Evolutionary conservation across 2,329 filamentous ascomycete species (phyloP).

Genomic region (Pseudogymnoascus sp.): DNA sequence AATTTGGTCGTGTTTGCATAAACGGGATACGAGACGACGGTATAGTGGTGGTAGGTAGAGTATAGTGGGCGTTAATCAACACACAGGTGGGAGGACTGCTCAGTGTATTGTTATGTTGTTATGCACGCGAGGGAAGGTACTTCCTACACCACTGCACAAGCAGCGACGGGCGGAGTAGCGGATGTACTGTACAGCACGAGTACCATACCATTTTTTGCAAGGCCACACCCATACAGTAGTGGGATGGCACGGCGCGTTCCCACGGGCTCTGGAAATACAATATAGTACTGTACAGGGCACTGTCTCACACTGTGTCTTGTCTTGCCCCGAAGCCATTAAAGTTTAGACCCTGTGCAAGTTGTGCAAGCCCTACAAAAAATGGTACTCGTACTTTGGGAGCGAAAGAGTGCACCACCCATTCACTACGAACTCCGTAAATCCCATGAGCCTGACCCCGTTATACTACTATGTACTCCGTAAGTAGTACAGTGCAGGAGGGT

Average conservation of each 20-base stretch:
- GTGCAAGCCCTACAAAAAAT: conserved; percentile 1
- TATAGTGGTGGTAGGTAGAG: neutral
- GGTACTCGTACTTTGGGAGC: neutral
- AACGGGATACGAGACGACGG: neutral
- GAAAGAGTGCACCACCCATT: neutral
- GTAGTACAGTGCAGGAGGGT: no score
- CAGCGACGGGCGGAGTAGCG: neutral
- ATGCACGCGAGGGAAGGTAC: conserved; percentile 4
- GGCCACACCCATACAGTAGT: neutral
- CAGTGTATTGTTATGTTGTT: conserved; percentile 3
- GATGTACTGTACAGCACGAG: no score
- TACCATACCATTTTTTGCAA: neutral
- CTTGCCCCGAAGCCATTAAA: neutral
- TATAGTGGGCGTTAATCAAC: neutral
- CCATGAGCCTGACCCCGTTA: neutral
- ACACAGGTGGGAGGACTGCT: neutral
- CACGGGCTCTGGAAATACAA: neutral
- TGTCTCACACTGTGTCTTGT: conserved; percentile 5
- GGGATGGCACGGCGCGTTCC: conserved; percentile 7
- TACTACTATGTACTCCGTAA: neutral
- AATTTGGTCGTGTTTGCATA: conserved; percentile 6
- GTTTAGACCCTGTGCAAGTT: conserved; percentile 10
- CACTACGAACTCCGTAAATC: conserved; percentile 3
- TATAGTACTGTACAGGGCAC: neutral
- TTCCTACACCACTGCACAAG: neutral